Base-by-base conservation (phyloP, 768 basidiomycete genomes). In the Kwoniella dendrophila region DNA sequence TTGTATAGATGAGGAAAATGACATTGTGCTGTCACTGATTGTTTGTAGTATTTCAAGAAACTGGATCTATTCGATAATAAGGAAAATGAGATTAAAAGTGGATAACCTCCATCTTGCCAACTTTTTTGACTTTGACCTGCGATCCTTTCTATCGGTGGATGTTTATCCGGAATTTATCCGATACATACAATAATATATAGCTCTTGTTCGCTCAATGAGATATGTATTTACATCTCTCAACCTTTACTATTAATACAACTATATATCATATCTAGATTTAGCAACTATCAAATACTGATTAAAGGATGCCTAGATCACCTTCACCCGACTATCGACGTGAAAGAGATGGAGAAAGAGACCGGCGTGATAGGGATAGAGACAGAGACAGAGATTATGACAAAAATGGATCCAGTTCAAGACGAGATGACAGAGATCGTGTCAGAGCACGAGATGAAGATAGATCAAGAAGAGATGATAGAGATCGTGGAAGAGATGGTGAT, bases 401-500 rank as follows among this genome's bases (percentile, higher is more conserved):
- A 20, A 58, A 58, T 26, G 56, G 45, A 27, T 58, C 56, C 1
- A 45, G 41, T 24, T 58, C 56, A 14, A 44, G 47, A 27, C n/a
- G 56, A 53, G 79, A 81, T 36, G 63, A 64, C n/a, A 43, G 52
- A 38, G 63, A 61, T 12, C 58, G 56, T 18, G 64, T 53, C 40
- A 34, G 59, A 41, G 56, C 59, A 48, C 20, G 52, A 29, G 41
- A 56, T 43, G 29, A 22, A 24, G 44, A 44, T 11, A 58, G 56
- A 18, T 62, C 60, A 27, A 48, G 47, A 20, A 55, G 75, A 53
- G 79, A 82, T 29, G 65, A 66, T 26, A 50, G 62, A 18, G 62
- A 60, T 20, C 54, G 61, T 30, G 59, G 62, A 59, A 70, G 68
- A 32, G 81, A 81, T 29, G 55, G 73, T 18, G 81, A 81, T 30